Conservation (phyloP, 768 basidiomycete species). For the Pilatotrama ljubarskyi region DNA sequence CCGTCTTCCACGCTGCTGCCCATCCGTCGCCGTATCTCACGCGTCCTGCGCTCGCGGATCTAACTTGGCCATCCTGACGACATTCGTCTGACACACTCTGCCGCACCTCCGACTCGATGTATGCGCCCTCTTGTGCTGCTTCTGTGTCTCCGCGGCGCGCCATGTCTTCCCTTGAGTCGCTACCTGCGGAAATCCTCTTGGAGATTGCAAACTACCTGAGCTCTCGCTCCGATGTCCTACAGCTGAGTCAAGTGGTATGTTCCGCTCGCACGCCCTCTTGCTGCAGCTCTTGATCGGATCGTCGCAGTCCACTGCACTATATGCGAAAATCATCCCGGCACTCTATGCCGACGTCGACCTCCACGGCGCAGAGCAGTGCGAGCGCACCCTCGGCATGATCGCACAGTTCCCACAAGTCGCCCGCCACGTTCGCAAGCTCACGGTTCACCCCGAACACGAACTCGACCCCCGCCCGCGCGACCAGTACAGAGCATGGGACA, state of each 20-base stretch:
- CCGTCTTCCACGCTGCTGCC: neutral
- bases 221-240: slow-evolving; percentile 54
- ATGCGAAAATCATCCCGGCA: slow-evolving; percentile 50
- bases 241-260: slow-evolving; percentile 60
- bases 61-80: neutral
- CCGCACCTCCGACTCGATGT: neutral
- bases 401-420: slow-evolving; percentile 52
- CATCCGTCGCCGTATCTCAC: neutral
- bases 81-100: neutral
- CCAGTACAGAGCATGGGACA: slow-evolving; percentile 29
- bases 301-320: slow-evolving; percentile 54
- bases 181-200: slow-evolving; percentile 65
- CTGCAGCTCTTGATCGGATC: neutral
- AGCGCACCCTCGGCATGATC: slow-evolving; percentile 68
- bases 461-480: neutral
- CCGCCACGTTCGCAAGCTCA: slow-evolving; percentile 64
- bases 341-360: slow-evolving; percentile 63
- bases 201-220: slow-evolving; percentile 61
- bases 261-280: slow-evolving; percentile 17
- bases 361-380: slow-evolving; percentile 57
- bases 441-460: slow-evolving; percentile 43
- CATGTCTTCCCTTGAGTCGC: slow-evolving; percentile 15
- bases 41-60: too few relatives aligned
- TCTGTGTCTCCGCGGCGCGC: neutral
- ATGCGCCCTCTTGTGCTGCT: neutral